phyloP scores from a whole-genome alignment of 1,139 yeast species.

The Suhomyces bokatorum region DNA sequence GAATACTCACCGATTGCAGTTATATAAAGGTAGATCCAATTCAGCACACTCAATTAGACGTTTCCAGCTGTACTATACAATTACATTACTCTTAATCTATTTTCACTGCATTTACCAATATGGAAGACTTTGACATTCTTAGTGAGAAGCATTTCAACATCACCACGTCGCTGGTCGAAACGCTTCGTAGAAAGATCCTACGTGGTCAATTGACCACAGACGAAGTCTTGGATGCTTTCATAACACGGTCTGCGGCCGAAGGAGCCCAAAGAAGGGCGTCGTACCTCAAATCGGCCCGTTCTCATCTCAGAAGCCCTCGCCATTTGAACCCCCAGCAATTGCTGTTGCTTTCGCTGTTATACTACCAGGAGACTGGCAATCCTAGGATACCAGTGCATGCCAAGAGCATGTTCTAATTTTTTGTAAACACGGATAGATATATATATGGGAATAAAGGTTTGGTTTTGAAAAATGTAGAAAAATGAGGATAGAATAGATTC shows the following conservation, averaged over 20 bases:
- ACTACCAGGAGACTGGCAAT: background rate
- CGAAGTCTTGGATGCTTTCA: constrained; percentile 51
- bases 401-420: background rate
- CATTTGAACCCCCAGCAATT: constrained; percentile 2
- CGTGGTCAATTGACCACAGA: constrained; percentile 39
- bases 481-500: too few species aligned
- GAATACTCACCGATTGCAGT: too few species aligned
- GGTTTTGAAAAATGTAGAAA: too few species aligned
- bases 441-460: background rate
- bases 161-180: constrained; percentile 19
- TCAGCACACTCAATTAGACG: too few species aligned
- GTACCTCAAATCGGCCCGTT: constrained; percentile 4
- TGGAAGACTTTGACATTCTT: constrained; percentile 5
- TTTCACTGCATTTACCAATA: too few species aligned
- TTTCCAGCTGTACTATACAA: too few species aligned
- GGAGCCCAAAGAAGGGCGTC: constrained; percentile 3
- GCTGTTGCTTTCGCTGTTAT: constrained; percentile 6
- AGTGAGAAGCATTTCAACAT: constrained; percentile 20
- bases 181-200: constrained; percentile 17
- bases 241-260: constrained; percentile 45
- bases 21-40: too few species aligned
- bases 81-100: too few species aligned
- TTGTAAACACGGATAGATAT: background rate
- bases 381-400: background rate
- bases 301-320: background rate